Conservation (phyloP, 139 green algal species). For the Desmodesmus armatus region DNA sequence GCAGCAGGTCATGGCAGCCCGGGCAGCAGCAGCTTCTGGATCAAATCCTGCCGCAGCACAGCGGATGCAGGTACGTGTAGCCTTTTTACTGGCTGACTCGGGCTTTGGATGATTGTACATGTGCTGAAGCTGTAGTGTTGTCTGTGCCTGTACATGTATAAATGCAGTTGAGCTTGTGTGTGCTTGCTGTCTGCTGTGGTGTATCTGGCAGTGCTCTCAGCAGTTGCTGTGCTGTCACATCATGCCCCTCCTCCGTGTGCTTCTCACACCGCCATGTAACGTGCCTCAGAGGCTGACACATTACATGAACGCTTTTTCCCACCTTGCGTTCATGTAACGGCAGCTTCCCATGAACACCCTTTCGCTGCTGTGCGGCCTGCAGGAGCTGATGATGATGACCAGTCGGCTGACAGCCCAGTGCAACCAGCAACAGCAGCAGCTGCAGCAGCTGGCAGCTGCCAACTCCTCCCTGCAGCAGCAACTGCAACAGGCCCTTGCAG, state of each 20-base stretch:
- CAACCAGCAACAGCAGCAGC: constrained; percentile 43
- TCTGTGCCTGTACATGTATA: not conserved
- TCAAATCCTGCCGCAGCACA: constrained; percentile 12
- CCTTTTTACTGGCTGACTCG: not conserved
- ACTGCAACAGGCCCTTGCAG: constrained; percentile 35
- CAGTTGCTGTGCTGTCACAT: too few species aligned
- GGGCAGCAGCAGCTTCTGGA: not conserved
- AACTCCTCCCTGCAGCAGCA: constrained; percentile 38
- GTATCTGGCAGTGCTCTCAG: too few species aligned
- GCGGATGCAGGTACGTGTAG: not conserved
- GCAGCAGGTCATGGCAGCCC: constrained; percentile 12
- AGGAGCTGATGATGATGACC: constrained; percentile 22
- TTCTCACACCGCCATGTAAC: too few species aligned
- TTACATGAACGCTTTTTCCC: too few species aligned
- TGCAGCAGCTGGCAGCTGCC: constrained; percentile 26
- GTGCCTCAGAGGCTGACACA: too few species aligned
- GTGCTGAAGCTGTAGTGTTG: not conserved
- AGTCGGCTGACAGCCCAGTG: constrained; percentile 18
- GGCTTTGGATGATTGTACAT: too few species aligned
- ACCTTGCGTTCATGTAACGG: not conserved
- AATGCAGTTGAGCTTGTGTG: too few species aligned
- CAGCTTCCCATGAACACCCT: not conserved
- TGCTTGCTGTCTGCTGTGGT: too few species aligned
- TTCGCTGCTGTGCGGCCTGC: not conserved
- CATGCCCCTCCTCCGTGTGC: too few species aligned